These are phyloP conservation scores for Apiotrichum montevideense DNA, from an alignment of 1,284 basidiomycete species.

Conservation along the genomic window DNA sequence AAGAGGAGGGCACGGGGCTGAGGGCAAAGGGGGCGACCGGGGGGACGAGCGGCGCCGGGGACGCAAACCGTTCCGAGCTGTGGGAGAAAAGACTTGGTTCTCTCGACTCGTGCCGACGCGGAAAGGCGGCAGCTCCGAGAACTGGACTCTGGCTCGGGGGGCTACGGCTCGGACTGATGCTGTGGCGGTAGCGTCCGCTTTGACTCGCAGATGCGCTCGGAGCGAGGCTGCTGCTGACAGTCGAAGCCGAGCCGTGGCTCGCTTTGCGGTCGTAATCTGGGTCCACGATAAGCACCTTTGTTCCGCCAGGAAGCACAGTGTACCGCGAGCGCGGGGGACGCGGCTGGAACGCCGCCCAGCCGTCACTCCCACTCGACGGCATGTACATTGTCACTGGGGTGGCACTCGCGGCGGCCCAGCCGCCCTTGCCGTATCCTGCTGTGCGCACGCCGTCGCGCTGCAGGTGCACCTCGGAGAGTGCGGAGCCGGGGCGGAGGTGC, in stretches of 20 bases:
- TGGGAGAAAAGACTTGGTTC: neutral
- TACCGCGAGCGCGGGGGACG: slow-evolving; percentile 31
- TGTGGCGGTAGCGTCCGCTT: neutral
- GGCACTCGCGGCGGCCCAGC: slow-evolving; percentile 38
- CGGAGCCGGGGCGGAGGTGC: neutral
- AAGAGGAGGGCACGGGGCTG: neutral
- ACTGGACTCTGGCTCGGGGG: neutral
- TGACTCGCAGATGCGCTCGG: slow-evolving; percentile 1
- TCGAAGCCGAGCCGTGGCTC: neutral
- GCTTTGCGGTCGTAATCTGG: neutral
- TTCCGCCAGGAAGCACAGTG: slow-evolving; percentile 27
- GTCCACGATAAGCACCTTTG: neutral
- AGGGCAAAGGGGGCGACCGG: neutral
- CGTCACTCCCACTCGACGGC: slow-evolving; percentile 26
- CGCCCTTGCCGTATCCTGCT: slow-evolving; percentile 36
- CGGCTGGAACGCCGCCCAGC: slow-evolving; percentile 38
- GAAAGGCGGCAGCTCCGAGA: no score
- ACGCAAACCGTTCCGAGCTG: neutral
- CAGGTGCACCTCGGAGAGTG: slow-evolving; percentile 14
- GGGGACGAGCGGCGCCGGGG: neutral
- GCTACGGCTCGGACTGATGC: no score
- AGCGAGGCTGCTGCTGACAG: neutral
- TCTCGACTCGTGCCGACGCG: no score
- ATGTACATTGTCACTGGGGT: slow-evolving; percentile 38
- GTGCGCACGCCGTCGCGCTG: slow-evolving; percentile 1